A percentile compares a stretch with the other conserved stretches of the same genome.
phyloP scores from a whole-genome alignment of 2,329 filamentous ascomycete species.

The Scytalidium sp. region DNA sequence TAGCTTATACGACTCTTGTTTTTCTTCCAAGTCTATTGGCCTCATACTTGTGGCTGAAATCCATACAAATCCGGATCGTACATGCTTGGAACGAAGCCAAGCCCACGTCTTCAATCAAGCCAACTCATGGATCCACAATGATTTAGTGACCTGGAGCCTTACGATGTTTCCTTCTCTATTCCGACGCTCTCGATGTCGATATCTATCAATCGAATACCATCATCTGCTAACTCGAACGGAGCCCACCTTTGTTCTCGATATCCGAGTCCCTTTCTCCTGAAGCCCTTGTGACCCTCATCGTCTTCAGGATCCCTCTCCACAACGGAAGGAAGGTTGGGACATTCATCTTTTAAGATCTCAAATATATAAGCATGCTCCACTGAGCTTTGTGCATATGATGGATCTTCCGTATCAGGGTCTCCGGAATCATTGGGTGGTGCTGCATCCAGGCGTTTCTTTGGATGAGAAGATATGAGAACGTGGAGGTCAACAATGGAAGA shows the following conservation, averaged over 20 bases:
- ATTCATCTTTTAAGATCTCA: constrained; percentile 28
- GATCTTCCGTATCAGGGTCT: constrained; percentile 4
- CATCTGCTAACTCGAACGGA: constrained; percentile 39
- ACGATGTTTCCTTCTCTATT: not conserved
- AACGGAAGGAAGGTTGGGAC: constrained; percentile 8
- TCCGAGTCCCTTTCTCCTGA: constrained; percentile 23
- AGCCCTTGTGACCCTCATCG: constrained; percentile 10
- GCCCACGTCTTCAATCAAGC: no score
- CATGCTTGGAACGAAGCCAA: no score
- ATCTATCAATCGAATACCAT: constrained; percentile 6
- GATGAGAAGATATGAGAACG: constrained; percentile 45
- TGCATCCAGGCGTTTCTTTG: constrained; percentile 26
- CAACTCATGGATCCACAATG: no score
- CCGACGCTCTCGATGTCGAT: not conserved
- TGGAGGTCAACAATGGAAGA: constrained; percentile 53
- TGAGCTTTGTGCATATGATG: constrained; percentile 9
- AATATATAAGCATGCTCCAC: constrained; percentile 14
- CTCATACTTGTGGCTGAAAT: no score
- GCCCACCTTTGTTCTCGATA: constrained; percentile 53
- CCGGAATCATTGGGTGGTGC: not conserved
- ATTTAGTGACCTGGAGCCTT: no score
- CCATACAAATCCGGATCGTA: no score
- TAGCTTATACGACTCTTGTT: no score
- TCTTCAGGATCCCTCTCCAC: not conserved
- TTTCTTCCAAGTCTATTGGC: no score